Base-by-base conservation (phyloP, 306 rosid genomes). In the Urtica urens region DNA sequence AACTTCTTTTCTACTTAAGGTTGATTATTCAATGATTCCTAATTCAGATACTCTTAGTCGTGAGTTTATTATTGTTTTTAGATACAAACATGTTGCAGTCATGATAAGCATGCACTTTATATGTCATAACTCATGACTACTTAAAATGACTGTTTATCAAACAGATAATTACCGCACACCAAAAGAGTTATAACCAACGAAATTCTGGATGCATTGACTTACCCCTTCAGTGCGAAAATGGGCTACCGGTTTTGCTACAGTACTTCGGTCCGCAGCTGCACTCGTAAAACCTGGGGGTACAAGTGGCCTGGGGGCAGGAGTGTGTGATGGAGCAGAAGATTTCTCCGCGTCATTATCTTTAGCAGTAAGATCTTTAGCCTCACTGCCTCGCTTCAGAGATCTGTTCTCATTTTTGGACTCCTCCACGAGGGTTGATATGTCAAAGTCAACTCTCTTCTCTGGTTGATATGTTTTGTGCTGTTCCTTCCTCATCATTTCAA, bases 401-500 rank as follows among this genome's bases (percentile, higher is more conserved):
- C 44, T 67, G 58, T 65, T 77, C 59, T 78, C 80, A 53, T 71
- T 67, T 39, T 69, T 69, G 23, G 74, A 47, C 23, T 71, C 72
- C 0, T 82, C 85, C 49, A 67, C 21, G 68, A 81, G 73, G 24
- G 74, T 54, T 24, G 64, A 30, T 26, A 79, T 42, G 70, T 77
- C 84, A 62, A 90, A 90, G 17, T 46, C 64, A 23, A 47, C 70
- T 57, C 74, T 87, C 51, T 69, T 74, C 56, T 73, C 77, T 45
- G 77, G 90, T 64, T 79, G 94, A 58, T 82, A 71, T 59, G 77
- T 67, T 66, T 75, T 85, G 14, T 79, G 95, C 26, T 85, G 99
- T 52, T 90, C 95, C 80, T 77, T 81, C 77, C 99, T 81, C 99
- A 90, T 90, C 60, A 68, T 63, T 60, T 90, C 99, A 67, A 90